Evolutionary conservation across 1,284 basidiomycete species (phyloP).

Genomic region (Heterobasidion parviporum): DNA sequence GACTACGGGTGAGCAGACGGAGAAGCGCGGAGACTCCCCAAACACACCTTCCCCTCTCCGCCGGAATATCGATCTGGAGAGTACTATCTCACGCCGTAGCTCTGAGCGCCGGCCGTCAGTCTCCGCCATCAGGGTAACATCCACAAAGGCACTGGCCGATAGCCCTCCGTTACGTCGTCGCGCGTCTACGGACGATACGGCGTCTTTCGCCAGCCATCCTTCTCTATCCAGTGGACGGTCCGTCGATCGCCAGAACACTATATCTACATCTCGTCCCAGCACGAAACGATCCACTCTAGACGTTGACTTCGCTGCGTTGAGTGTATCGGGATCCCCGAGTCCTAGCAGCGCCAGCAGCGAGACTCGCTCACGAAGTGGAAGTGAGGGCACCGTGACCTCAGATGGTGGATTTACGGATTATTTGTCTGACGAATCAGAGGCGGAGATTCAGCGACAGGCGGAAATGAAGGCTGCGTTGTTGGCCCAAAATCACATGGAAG

Average conservation of each 20-base stretch:
- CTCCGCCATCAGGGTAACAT: slow-evolving; percentile 27
- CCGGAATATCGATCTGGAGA: slow-evolving; percentile 47
- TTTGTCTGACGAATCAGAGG: slow-evolving; percentile 76
- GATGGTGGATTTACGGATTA: slow-evolving; percentile 81
- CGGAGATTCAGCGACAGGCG: slow-evolving; percentile 73
- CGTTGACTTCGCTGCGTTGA: slow-evolving; percentile 30
- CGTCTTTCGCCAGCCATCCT: slow-evolving; percentile 5
- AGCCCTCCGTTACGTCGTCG: slow-evolving; percentile 20
- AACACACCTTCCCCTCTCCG: slow-evolving; percentile 46
- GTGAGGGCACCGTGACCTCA: slow-evolving; percentile 68
- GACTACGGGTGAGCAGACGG: slow-evolving; percentile 32
- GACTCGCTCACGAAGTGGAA: slow-evolving; percentile 13
- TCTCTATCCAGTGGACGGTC: slow-evolving; percentile 3
- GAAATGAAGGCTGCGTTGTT: slow-evolving; percentile 64
- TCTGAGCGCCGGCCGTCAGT: slow-evolving; percentile 37
- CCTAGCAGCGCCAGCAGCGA: slow-evolving; percentile 45
- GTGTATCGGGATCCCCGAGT: slow-evolving; percentile 32
- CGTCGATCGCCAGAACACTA: slow-evolving; percentile 11
- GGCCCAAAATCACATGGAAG: slow-evolving; percentile 72
- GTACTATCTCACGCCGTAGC: slow-evolving; percentile 36
- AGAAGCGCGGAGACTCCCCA: slow-evolving; percentile 33
- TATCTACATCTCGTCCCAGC: slow-evolving; percentile 10
- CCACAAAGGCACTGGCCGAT: slow-evolving; percentile 16
- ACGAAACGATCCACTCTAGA: slow-evolving; percentile 19
- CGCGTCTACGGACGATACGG: slow-evolving; percentile 15